Conservation (phyloP, 352 stramenopile genomes). For the Globisporangium middletonii region DNA sequence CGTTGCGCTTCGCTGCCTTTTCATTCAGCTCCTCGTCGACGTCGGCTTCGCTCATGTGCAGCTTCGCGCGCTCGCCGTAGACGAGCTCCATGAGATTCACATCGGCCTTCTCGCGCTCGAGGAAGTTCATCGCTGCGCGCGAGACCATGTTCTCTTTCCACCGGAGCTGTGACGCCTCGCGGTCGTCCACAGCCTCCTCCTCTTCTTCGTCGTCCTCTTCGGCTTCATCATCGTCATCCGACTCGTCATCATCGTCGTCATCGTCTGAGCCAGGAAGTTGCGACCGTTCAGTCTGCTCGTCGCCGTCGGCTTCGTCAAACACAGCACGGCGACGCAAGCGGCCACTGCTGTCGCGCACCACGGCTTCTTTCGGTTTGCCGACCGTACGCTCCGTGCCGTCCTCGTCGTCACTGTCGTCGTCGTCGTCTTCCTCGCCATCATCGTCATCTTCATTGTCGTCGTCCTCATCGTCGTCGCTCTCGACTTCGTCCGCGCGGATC, state of each 20-base stretch:
- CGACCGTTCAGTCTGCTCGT: slow-evolving; percentile 7
- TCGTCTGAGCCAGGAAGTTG: slow-evolving; percentile 20
- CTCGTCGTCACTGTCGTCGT: slow-evolving; percentile 47
- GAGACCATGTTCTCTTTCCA: slow-evolving; percentile 88
- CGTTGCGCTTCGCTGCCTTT: slow-evolving; percentile 14
- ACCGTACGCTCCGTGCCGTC: slow-evolving; percentile 35
- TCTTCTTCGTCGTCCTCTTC: slow-evolving; percentile 35
- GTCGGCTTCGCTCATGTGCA: slow-evolving; percentile 76
- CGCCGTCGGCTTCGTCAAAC: slow-evolving; percentile 54
- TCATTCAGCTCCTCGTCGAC: slow-evolving; percentile 43
- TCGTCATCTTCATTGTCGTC: slow-evolving; percentile 47
- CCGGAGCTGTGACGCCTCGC: slow-evolving; percentile 60
- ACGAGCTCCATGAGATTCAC: slow-evolving; percentile 91
- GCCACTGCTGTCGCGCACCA: slow-evolving; percentile 64
- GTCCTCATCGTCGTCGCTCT: slow-evolving; percentile 48
- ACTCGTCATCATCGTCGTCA: slow-evolving; percentile 37
- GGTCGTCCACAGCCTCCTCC: slow-evolving; percentile 22
- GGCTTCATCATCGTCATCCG: slow-evolving; percentile 45
- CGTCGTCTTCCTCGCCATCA: slow-evolving; percentile 32
- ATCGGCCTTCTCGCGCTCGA: slow-evolving; percentile 73
- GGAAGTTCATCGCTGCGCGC: slow-evolving; percentile 78
- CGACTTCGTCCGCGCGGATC: slow-evolving; percentile 75
- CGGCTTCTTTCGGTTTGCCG: slow-evolving; percentile 54
- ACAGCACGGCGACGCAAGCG: slow-evolving; percentile 73
- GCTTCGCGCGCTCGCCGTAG: slow-evolving; percentile 81